These are phyloP conservation scores for Pseudocercospora crystallina DNA, from an alignment of 2,329 filamentous ascomycete genomes.

Conservation along the genomic window DNA sequence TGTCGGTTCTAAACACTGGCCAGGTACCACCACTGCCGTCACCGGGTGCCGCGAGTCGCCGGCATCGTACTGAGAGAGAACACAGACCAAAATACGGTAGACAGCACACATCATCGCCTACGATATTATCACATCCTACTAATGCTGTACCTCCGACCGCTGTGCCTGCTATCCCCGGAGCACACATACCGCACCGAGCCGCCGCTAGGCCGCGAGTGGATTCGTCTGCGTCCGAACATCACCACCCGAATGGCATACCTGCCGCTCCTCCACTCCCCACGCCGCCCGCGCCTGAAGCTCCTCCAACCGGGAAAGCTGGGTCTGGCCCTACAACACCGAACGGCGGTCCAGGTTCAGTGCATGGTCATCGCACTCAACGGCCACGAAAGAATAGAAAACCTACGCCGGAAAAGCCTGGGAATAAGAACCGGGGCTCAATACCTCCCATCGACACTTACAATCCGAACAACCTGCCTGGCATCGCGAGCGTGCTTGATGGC, in stretches of 20 bases:
- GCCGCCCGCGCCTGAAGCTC: slow-evolving; percentile 45
- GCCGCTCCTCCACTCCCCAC: slow-evolving; percentile 57
- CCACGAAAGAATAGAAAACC: slow-evolving; percentile 28
- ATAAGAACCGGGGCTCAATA: slow-evolving; percentile 13
- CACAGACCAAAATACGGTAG: slow-evolving; percentile 62
- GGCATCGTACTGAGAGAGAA: slow-evolving; percentile 26
- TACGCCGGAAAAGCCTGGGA: slow-evolving; percentile 26
- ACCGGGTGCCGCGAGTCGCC: slow-evolving; percentile 63
- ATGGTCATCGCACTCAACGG: slow-evolving; percentile 19
- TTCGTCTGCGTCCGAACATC: slow-evolving; percentile 45
- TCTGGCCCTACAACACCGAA: slow-evolving; percentile 36
- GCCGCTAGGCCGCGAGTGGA: slow-evolving; percentile 37
- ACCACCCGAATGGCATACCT: slow-evolving; percentile 41
- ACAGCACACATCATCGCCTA: slow-evolving; percentile 80
- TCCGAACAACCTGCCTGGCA: slow-evolving; percentile 18
- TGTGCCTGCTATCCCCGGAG: slow-evolving; percentile 37
- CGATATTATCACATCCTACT: slow-evolving; percentile 54
- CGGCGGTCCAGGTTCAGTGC: slow-evolving; percentile 42
- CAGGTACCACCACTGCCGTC: slow-evolving; percentile 80
- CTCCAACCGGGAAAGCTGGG: slow-evolving; percentile 22
- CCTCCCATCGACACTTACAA: slow-evolving; percentile 21
- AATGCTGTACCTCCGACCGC: slow-evolving; percentile 26
- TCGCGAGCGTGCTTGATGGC: slow-evolving; percentile 63
- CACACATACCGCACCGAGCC: slow-evolving; percentile 37
- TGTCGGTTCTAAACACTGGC: slow-evolving; percentile 77